Base-by-base conservation (phyloP, 176 grass and related monocot genomes). In the Oryza officinalis region DNA sequence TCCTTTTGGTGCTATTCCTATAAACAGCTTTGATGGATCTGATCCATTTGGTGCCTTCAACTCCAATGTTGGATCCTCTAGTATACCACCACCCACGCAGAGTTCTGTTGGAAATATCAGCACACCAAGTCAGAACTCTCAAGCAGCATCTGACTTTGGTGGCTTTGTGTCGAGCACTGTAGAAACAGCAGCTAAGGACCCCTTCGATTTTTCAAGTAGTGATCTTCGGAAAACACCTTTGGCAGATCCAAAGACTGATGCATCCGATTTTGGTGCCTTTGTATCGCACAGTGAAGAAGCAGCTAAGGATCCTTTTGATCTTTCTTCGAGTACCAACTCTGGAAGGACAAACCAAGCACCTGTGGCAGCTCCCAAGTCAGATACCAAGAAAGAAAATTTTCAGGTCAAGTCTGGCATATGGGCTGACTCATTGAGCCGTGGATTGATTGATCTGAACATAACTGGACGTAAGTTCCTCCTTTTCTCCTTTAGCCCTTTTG, bases 401-500 rank as follows among this genome's bases (percentile, higher is more conserved):
- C 93, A 99, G 83, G 91, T 99, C 57, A 99, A 99, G 74, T 96
- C 93, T 91, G 94, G 97, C 41, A 94, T 99, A 86, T 99, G 97
- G 97, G 89, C 93, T 33, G 97, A 99, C 80, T 96, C 93, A 43
- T 80, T 99, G 75, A 99, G 91, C 69, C 89, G 89, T 81, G 97
- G 97, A 71, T 52, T 99, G 81, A 99, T 99, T 77, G 97, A 99
- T 88, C 93, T 99, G 66, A 99, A 96, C 65, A 99, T 99, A 89
- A 92, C 86, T 65, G 89, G 77, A 65, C 91, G 97, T 99, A 86
- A 88, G 97, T 90, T 69, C 70, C 33, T 74, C 8, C 0, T 78
- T 52, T 59, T 52, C 25, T 31, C 33, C 81, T 71, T 37, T n/a
- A n/a, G 61, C 72, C 18, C 2, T 45, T 17, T 61, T 67, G 13